Evolutionary conservation across 805 yeast genomes (phyloP).

Genomic region (Candida sonorensis): DNA sequence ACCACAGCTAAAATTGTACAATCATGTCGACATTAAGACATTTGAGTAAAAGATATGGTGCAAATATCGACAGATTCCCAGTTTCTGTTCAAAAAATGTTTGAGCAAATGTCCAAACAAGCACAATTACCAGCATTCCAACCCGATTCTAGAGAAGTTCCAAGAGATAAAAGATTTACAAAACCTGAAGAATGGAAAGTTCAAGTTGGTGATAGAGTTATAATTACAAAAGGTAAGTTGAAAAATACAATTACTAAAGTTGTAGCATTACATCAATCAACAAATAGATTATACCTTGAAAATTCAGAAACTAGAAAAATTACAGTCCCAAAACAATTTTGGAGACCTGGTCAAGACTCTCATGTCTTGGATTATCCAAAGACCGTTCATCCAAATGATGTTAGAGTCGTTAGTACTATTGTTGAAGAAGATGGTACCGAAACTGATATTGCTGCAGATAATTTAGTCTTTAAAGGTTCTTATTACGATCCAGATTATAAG

Average conservation of each 20-base stretch:
- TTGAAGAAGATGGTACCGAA: slow-evolving; percentile 54
- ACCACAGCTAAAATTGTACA: background rate
- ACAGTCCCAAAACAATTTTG: slow-evolving; percentile 70
- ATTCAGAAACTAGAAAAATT: slow-evolving; percentile 55
- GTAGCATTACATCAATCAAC: slow-evolving; percentile 50
- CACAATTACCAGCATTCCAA: slow-evolving; percentile 27
- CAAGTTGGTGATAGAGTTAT: slow-evolving; percentile 75
- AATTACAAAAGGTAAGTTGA: slow-evolving; percentile 59
- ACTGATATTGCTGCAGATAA: slow-evolving; percentile 76
- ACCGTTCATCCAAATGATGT: slow-evolving; percentile 54
- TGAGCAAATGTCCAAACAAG: slow-evolving; percentile 20
- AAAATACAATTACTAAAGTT: slow-evolving; percentile 70
- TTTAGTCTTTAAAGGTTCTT: slow-evolving; percentile 57
- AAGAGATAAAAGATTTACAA: slow-evolving; percentile 29
- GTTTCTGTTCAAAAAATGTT: slow-evolving; percentile 21
- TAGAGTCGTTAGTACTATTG: slow-evolving; percentile 72
- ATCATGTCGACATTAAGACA: slow-evolving; percentile 14
- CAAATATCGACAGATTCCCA: slow-evolving; percentile 25
- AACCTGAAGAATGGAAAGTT: slow-evolving; percentile 50
- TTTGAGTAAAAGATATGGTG: slow-evolving; percentile 26
- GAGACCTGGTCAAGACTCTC: slow-evolving; percentile 65
- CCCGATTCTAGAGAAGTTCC: slow-evolving; percentile 23
- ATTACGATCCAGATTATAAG: slow-evolving; percentile 70
- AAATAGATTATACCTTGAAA: slow-evolving; percentile 61
- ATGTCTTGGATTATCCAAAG: slow-evolving; percentile 63